Base-by-base conservation (phyloP, 2,329 filamentous ascomycete species). In the Alternaria incomplexa region DNA sequence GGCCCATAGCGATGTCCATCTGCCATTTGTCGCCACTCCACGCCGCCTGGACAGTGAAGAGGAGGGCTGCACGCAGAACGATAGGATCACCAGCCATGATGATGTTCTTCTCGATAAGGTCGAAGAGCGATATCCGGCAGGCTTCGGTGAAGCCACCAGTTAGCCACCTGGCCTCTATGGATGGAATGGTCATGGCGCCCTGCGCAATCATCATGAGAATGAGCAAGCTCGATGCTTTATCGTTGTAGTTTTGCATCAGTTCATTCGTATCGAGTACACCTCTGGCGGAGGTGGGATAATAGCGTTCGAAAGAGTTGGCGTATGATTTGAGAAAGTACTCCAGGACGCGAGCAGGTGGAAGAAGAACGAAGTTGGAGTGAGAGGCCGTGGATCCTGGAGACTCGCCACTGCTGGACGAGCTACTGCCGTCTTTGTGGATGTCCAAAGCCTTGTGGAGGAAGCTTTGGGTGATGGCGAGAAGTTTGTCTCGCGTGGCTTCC, bases 1-100 rank as follows among this genome's bases (percentile, higher is more conserved):
- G 90, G 28, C 90, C 89, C 88, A 91, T 91, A 45, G 89, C 87
- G 67, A 91, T 91, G 71, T 92, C 89, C 89, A 91, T 92, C 67
- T 91, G 88, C 89, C 90, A 91, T 79, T 91, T 91, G 77, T 92
- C 90, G 48, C 90, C 90, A 73, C 89, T 90, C 90, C 90, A 92
- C 1, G 88, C 88, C 8, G 89, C 90, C 25, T 91, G 84, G 2
- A 89, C 85, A 2, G 87, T 90, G 74, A 91, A 91, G 4, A 92
- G 84, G 12, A 92, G 81, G 0, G 89, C 89, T 51, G 88, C 89
- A 43, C 89, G 85, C 47, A 92, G 82, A 0, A 90, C 86, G 4
- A 87, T 85, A 0, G 87, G 87, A 72, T 92, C 89, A 2, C 88
- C 86, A 12, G 88, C 87, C 80, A 91, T 85, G 76, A 89, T 87